phyloP scores from a whole-genome alignment of 2,329 filamentous ascomycete species.

The Colletotrichum horii region DNA sequence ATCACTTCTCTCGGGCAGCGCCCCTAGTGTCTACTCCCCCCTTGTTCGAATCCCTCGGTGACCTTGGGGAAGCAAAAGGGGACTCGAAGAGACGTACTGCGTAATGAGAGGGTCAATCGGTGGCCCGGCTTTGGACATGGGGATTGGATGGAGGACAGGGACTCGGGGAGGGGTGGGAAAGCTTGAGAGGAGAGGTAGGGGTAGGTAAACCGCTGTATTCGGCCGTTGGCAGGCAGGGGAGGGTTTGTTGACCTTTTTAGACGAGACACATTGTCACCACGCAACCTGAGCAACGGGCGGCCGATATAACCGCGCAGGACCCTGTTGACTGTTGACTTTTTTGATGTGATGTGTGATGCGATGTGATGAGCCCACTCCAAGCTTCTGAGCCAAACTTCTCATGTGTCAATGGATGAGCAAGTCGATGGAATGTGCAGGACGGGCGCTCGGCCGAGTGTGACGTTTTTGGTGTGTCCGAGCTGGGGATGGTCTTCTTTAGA shows the following conservation, averaged over 20 bases:
- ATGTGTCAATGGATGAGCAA: not conserved
- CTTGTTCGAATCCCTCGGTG: not conserved
- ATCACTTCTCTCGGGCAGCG: not conserved
- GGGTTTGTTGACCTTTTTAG: slow-evolving; percentile 14
- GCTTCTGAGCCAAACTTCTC: not conserved
- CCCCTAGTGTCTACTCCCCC: not conserved
- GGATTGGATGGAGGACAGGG: not conserved
- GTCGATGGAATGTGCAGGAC: not conserved
- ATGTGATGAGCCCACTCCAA: not conserved
- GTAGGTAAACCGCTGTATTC: not conserved
- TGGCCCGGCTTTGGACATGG: slow-evolving; percentile 3
- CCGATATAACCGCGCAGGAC: not conserved
- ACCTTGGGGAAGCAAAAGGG: not conserved
- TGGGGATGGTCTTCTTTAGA: not conserved
- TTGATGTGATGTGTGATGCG: not conserved
- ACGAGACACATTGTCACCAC: slow-evolving; percentile 19
- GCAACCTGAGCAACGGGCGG: not conserved
- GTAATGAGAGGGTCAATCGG: slow-evolving; percentile 8
- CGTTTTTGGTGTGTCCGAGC: not conserved
- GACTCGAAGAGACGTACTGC: not conserved
- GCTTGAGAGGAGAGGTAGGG: slow-evolving; percentile 12
- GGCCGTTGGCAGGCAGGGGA: not conserved
- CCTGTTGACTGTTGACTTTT: not conserved
- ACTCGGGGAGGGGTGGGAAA: not conserved
- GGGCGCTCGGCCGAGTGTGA: not conserved